Evolutionary conservation across 1,139 yeast genomes (phyloP), one percentile per base, ranked within the genome.

Genomic region (Saccharomyces pastorianus): DNA sequence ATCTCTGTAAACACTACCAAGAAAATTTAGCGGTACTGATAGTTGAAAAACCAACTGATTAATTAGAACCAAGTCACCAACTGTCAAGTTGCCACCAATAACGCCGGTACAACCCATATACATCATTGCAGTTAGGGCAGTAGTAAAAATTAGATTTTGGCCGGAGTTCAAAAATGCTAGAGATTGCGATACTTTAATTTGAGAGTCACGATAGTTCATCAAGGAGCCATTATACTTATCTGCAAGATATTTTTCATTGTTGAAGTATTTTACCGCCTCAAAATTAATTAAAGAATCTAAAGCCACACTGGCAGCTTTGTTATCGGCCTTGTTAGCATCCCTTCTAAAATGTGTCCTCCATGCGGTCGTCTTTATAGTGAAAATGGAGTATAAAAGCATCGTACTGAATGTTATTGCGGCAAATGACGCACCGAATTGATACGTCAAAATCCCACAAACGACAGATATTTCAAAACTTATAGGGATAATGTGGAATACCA

Each of bases 51-150:
- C 98, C 55, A 95, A 78, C 72, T 95, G 99, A 70, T 95, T 95
- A 60, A 93, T 91, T 59, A 95, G 77, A n/a, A 93, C 99, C 65
- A 93, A 76, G 68, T 93, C 99, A 60, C 99, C 99, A 17, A 95
- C 98, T 1, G 95, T 85, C 56, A 93, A 75, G 1, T 82, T 72
- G 0, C 97, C 97, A 3, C 80, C 72, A 11, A 90, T 83, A 13
- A 93, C 95, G 31, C 98, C 98, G 56, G 83, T 83, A 64, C 97
- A 90, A n/a, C 97, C 98, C 96, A 93, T 85, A 69, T 88, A 93
- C 99, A 93, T 95, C 95, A 95, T 93, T 1, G 85, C 90, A 1
- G 99, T 93, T 61, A 95, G 75, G 1, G 99, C 98, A 44, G 88
- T 72, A 0, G 98, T 88, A 71, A 95, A 93, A 31, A 93, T 93